Evolutionary conservation across 1,284 basidiomycete genomes (phyloP).

Genomic region (Sanghuangporus sanghuang): DNA sequence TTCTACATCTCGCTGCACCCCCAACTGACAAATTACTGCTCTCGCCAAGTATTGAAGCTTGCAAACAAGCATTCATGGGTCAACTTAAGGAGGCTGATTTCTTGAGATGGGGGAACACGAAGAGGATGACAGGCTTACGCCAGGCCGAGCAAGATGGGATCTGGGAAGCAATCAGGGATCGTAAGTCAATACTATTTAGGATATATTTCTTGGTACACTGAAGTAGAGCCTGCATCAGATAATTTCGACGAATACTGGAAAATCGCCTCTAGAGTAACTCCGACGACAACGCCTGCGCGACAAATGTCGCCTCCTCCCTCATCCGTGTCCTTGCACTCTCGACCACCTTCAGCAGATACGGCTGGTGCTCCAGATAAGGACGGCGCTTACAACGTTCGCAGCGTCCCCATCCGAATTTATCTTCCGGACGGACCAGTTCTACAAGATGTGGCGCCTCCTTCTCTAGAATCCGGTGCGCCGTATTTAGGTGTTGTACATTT

Average conservation of each 20-base stretch:
- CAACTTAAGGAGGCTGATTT: slow-evolving; percentile 95
- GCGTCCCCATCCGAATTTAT: slow-evolving; percentile 85
- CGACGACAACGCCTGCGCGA: slow-evolving; percentile 53
- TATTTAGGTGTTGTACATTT: slow-evolving; percentile 11
- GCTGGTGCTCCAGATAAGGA: slow-evolving; percentile 54
- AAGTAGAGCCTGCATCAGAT: slow-evolving; percentile 41
- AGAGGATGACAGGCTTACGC: slow-evolving; percentile 82
- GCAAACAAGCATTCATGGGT: slow-evolving; percentile 89
- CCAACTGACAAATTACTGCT: slow-evolving; percentile 82
- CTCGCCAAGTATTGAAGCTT: slow-evolving; percentile 71
- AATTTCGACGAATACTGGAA: slow-evolving; percentile 95
- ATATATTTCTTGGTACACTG: background rate
- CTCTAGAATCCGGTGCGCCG: slow-evolving; percentile 58
- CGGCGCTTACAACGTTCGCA: slow-evolving; percentile 79
- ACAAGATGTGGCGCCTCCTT: slow-evolving; percentile 82
- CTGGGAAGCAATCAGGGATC: slow-evolving; percentile 90
- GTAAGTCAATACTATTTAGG: slow-evolving; percentile 42
- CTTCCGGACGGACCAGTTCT: slow-evolving; percentile 88
- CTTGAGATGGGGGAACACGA: slow-evolving; percentile 90
- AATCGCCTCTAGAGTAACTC: slow-evolving; percentile 82
- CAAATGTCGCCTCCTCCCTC: slow-evolving; percentile 48
- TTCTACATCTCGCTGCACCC: slow-evolving; percentile 81
- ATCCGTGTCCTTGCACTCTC: slow-evolving; percentile 50
- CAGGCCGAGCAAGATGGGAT: slow-evolving; percentile 89
- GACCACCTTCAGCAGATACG: slow-evolving; percentile 68